A percentile compares a stretch with the other conserved stretches of the same genome.
phyloP scores from a whole-genome alignment of 2,329 filamentous ascomycete genomes.

The Neofusicoccum umdonicola region DNA sequence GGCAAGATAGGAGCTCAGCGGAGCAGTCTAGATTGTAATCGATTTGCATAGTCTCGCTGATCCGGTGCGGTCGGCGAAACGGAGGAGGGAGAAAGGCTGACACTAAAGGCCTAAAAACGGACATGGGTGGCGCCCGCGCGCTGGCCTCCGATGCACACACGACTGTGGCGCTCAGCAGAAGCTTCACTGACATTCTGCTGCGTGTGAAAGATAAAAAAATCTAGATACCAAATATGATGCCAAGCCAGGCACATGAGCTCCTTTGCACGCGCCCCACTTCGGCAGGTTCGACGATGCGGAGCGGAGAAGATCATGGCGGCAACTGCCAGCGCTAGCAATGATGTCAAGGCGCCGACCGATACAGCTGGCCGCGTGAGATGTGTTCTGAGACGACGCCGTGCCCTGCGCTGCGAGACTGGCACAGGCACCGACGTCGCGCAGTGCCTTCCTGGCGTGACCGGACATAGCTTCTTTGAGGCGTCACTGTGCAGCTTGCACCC shows the following conservation, averaged over 20 bases:
- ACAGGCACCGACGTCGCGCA: no score
- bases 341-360: background rate
- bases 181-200: background rate
- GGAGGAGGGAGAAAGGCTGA: background rate
- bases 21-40: background rate
- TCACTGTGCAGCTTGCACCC: no score
- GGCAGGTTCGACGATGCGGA: background rate
- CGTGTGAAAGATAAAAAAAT: background rate
- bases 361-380: background rate
- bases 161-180: background rate
- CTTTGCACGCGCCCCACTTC: background rate
- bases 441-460: no score
- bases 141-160: background rate
- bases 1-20: background rate
- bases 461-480: no score
- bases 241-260: background rate
- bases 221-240: conserved; percentile 7
- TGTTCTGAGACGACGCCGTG: no score
- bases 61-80: background rate
- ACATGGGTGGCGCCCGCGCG: background rate
- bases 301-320: background rate
- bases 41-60: background rate
- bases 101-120: background rate
- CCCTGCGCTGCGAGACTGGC: no score
- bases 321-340: background rate